Evolutionary conservation across 176 grass and related monocot genomes (phyloP).

Genomic region (Rhynchospora pubera): DNA sequence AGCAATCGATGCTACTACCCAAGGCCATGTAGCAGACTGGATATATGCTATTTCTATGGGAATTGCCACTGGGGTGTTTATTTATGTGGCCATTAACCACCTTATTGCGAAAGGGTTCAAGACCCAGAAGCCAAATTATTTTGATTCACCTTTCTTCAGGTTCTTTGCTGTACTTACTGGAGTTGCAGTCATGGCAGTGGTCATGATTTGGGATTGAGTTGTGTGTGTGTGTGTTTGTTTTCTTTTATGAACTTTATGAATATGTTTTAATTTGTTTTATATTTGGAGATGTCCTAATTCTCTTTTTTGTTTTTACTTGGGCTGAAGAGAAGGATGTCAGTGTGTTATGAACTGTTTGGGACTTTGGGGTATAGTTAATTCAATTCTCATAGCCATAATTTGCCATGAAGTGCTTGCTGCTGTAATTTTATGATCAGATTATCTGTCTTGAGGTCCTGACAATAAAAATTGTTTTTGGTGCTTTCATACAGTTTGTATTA

Average conservation of each 20-base stretch:
- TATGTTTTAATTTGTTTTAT: neutral
- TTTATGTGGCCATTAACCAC: constrained; percentile 79
- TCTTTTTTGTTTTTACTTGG: neutral
- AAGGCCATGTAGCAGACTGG: constrained; percentile 46
- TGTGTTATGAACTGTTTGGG: neutral
- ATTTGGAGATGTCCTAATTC: neutral
- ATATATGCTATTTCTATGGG: constrained; percentile 61
- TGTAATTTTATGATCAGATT: neutral
- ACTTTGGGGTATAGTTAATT: neutral
- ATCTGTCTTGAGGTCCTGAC: neutral
- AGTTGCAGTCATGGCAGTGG: constrained; percentile 46
- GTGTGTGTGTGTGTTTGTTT: neutral
- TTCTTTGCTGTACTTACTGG: constrained; percentile 49
- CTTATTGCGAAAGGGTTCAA: constrained; percentile 71
- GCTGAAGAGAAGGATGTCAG: neutral
- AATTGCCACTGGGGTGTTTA: constrained; percentile 57
- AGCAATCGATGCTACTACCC: constrained; percentile 38
- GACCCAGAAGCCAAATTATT: constrained; percentile 24
- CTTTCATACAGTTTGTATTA: neutral
- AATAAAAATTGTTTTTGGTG: neutral
- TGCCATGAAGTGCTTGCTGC: neutral
- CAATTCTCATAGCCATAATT: neutral
- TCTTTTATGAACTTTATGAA: neutral
- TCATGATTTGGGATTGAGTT: constrained; percentile 68
- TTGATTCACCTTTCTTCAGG: constrained; percentile 47